phyloP scores from a whole-genome alignment of 192 early-diverging fungal species.

The Coemansia javaensis region DNA sequence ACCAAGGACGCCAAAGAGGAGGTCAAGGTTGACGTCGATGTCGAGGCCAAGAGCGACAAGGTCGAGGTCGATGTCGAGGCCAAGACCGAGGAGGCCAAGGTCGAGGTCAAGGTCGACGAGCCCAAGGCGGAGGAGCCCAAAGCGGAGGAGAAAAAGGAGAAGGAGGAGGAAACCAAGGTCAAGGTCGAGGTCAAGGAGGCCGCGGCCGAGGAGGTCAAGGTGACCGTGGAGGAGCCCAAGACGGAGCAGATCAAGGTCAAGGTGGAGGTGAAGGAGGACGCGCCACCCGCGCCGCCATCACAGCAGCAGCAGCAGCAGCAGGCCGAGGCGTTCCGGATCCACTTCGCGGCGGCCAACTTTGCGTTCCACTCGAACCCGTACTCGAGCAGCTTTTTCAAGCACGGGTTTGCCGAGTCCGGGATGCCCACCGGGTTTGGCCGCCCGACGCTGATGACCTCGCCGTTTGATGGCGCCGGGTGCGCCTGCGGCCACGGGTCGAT shows the following conservation, averaged over 20 bases:
- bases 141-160: constrained; percentile 5
- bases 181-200: constrained; percentile 12
- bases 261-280: background rate
- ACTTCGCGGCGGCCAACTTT: constrained; percentile 29
- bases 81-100: constrained; percentile 5
- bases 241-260: constrained; percentile 4
- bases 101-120: constrained; percentile 1
- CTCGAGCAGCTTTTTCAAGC: constrained; percentile 37
- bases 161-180: constrained; percentile 5
- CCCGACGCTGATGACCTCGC: constrained; percentile 38
- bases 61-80: background rate
- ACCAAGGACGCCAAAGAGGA: too few species aligned
- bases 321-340: constrained; percentile 23
- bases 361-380: constrained; percentile 42
- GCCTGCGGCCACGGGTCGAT: constrained; percentile 10
- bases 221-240: background rate
- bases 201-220: constrained; percentile 3
- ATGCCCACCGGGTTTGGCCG: constrained; percentile 32
- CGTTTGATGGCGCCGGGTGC: constrained; percentile 19
- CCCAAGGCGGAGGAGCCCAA: too few species aligned
- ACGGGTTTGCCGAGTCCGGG: constrained; percentile 35
- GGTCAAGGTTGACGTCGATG: constrained; percentile 2
- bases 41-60: background rate
- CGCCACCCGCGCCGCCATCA: background rate
- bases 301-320: background rate